phyloP scores from a whole-genome alignment of 2,329 filamentous ascomycete genomes.

The Xylariaceae sp. region DNA sequence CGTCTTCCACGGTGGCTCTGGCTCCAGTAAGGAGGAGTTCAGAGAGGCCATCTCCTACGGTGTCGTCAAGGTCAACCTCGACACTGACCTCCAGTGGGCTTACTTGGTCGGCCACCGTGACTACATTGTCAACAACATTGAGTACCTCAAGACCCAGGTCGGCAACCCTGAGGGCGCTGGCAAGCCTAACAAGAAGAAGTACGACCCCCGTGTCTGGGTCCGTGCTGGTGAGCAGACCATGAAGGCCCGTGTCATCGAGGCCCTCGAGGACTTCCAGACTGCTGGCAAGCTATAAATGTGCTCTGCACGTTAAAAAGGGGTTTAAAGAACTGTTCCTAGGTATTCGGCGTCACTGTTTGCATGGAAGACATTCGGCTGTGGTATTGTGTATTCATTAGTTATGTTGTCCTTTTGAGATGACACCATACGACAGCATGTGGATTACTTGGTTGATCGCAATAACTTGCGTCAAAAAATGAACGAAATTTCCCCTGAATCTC shows the following conservation, averaged over 20 bases:
- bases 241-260: constrained; percentile 71
- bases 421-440: too few relatives aligned
- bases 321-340: neutral
- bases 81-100: constrained; percentile 95
- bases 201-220: constrained; percentile 87
- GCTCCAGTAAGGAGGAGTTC: constrained; percentile 87
- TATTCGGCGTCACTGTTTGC: constrained; percentile 1
- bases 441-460: too few relatives aligned
- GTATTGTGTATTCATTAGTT: neutral
- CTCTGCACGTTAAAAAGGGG: neutral
- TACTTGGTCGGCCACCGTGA: constrained; percentile 91
- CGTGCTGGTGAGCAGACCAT: constrained; percentile 97
- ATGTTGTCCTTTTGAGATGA: too few relatives aligned
- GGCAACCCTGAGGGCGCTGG: constrained; percentile 93
- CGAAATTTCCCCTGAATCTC: too few relatives aligned
- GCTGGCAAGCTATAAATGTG: constrained; percentile 65
- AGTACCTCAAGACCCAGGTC: constrained; percentile 80
- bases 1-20: constrained; percentile 98
- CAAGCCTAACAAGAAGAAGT: constrained; percentile 99
- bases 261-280: constrained; percentile 88
- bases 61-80: constrained; percentile 99
- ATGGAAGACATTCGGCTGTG: neutral
- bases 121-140: constrained; percentile 90
- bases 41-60: constrained; percentile 81
- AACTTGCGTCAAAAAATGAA: too few relatives aligned